A percentile compares a stretch with the other conserved stretches of the same genome.
Conservation (phyloP, 106 monocot genomes). For the Dendrobium catenatum region DNA sequence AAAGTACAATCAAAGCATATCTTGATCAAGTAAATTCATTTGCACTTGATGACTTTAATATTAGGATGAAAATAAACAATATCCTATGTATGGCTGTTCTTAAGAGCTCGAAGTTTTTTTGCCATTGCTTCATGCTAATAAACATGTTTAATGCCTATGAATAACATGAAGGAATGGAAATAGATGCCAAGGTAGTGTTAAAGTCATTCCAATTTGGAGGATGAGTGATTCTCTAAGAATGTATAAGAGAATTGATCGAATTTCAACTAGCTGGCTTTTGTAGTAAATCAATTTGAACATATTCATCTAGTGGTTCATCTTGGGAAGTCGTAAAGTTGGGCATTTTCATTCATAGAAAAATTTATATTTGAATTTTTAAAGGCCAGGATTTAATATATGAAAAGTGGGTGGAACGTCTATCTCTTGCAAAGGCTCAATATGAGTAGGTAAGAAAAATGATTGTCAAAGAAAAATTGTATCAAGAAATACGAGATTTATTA, state of each 20-base stretch:
- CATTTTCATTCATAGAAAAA: too few relatives aligned
- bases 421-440: not conserved
- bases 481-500: conserved; percentile 1
- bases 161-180: conserved; percentile 5
- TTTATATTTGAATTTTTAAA: too few relatives aligned
- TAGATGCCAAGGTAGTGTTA: not conserved
- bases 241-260: too few relatives aligned
- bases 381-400: too few relatives aligned
- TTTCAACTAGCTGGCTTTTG: not conserved
- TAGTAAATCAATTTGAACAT: not conserved
- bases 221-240: not conserved
- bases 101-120: conserved; percentile 4
- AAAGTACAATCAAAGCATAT: not conserved
- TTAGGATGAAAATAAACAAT: not conserved
- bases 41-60: not conserved
- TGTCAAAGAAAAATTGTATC: conserved; percentile 10
- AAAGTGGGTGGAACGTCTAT: too few relatives aligned
- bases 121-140: conserved; percentile 4
- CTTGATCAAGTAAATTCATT: conserved; percentile 1
- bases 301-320: too few relatives aligned
- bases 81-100: conserved; percentile 5
- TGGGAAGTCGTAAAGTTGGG: too few relatives aligned
- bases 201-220: not conserved
- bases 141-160: conserved; percentile 5
- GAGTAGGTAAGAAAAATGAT: conserved; percentile 2